Percentiles rank a stretch among this genome's conserved stretches.
Evolutionary conservation across 148 eudicot genomes (phyloP).

Genomic region (Nyssa sinensis): DNA sequence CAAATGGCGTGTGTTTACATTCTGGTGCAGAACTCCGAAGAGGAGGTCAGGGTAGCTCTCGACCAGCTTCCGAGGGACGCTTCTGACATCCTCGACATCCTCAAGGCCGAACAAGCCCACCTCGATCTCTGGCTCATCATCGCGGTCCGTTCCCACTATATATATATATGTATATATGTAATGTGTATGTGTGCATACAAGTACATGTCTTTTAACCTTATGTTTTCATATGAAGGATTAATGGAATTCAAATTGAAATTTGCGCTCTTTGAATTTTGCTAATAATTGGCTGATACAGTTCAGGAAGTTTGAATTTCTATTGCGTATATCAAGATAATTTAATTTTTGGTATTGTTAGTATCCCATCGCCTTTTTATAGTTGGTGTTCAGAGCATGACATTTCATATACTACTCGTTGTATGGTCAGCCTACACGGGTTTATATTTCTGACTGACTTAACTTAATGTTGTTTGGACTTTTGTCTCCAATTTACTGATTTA

Average conservation of each 20-base stretch:
- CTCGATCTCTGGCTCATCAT: slow-evolving; percentile 92
- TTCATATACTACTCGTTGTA: background rate
- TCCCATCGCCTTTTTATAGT: too few relatives aligned
- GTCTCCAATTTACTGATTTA: background rate
- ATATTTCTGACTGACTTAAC: background rate
- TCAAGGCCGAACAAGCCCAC: slow-evolving; percentile 98
- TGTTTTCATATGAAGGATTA: too few relatives aligned
- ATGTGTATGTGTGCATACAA: background rate
- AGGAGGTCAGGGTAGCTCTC: slow-evolving; percentile 79
- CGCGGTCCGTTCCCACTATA: slow-evolving; percentile 43
- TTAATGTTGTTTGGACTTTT: background rate
- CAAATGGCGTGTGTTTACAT: slow-evolving; percentile 80
- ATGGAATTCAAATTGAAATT: background rate
- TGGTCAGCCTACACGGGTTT: too few relatives aligned
- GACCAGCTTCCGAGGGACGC: slow-evolving; percentile 92
- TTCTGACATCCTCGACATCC: slow-evolving; percentile 93
- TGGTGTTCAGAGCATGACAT: background rate
- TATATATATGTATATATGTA: background rate
- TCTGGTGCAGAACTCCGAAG: slow-evolving; percentile 87
- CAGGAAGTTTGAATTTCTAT: too few relatives aligned
- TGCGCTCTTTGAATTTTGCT: background rate
- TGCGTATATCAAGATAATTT: too few relatives aligned
- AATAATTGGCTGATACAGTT: background rate
- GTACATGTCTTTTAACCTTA: background rate
- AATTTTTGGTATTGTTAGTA: too few relatives aligned